phyloP scores from a whole-genome alignment of 129 eudicot species.

The Lactuca saligna region DNA sequence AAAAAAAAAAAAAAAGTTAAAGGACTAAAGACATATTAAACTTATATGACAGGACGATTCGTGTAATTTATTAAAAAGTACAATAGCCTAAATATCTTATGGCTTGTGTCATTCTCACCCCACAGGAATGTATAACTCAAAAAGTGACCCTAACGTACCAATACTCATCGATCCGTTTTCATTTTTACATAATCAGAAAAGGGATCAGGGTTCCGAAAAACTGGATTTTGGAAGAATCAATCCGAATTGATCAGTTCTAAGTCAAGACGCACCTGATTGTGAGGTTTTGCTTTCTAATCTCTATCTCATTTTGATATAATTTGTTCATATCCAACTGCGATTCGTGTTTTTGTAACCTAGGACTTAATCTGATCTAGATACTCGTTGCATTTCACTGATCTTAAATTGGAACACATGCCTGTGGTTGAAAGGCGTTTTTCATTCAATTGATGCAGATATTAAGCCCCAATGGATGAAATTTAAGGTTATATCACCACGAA shows the following conservation, averaged over 20 bases:
- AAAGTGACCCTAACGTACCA: constrained; percentile 12
- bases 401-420: neutral
- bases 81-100: neutral
- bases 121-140: constrained; percentile 20
- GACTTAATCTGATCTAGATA: constrained; percentile 9
- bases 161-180: constrained; percentile 8
- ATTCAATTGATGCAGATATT: constrained; percentile 8
- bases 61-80: no score
- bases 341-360: constrained; percentile 8
- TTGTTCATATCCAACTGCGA: constrained; percentile 7
- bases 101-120: neutral
- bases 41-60: no score
- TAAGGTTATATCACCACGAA: neutral
- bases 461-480: constrained; percentile 14
- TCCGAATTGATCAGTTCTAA: constrained; percentile 6
- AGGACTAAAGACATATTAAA: no score
- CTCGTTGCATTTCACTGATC: constrained; percentile 13
- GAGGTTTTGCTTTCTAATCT: constrained; percentile 17
- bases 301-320: constrained; percentile 7
- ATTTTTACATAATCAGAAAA: constrained; percentile 9
- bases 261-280: neutral
- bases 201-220: constrained; percentile 6
- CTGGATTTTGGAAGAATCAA: constrained; percentile 22
- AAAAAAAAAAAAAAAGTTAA: no score
- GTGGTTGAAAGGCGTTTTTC: constrained; percentile 6